Conservation (phyloP, 495 filamentous ascomycete species). For the Aspergillus sclerotioniger region DNA sequence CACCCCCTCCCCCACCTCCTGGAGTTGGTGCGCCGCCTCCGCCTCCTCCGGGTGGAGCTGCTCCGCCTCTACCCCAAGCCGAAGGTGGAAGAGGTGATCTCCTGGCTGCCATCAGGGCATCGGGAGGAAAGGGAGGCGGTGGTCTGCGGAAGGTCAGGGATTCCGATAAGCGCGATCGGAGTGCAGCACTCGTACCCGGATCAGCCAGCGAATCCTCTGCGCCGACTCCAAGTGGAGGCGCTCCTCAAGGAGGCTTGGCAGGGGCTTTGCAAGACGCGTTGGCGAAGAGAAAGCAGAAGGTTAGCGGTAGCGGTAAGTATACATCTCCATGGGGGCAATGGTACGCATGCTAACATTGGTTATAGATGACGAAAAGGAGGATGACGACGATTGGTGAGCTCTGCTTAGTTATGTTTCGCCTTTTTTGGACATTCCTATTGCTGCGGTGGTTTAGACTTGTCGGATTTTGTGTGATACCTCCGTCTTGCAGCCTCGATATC, state of each 20-base stretch:
- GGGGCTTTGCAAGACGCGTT: constrained; percentile 77
- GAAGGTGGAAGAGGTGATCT: constrained; percentile 60
- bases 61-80: constrained; percentile 53
- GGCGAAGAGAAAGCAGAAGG: constrained; percentile 80
- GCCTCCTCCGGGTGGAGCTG: constrained; percentile 62
- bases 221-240: constrained; percentile 45
- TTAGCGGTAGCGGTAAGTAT: constrained; percentile 83
- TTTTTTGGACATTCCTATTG: constrained; percentile 10
- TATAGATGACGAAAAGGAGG: constrained; percentile 73
- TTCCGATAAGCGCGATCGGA: constrained; percentile 75
- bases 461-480: constrained; percentile 21
- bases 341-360: constrained; percentile 26
- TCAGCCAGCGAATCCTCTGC: constrained; percentile 52
- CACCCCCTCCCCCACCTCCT: constrained; percentile 46
- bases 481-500: constrained; percentile 6
- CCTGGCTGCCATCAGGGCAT: constrained; percentile 76
- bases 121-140: constrained; percentile 65
- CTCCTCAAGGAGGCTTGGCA: constrained; percentile 66
- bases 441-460: constrained; percentile 13
- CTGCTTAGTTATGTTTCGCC: constrained; percentile 16
- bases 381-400: constrained; percentile 72
- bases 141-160: constrained; percentile 79
- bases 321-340: neutral
- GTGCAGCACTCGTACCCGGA: constrained; percentile 66
- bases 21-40: constrained; percentile 59